Percentiles rank a stretch among this genome's conserved stretches.
These are phyloP conservation scores for Fusarium sp. DNA, from an alignment of 2,329 filamentous ascomycete species.

Conservation along the genomic window DNA sequence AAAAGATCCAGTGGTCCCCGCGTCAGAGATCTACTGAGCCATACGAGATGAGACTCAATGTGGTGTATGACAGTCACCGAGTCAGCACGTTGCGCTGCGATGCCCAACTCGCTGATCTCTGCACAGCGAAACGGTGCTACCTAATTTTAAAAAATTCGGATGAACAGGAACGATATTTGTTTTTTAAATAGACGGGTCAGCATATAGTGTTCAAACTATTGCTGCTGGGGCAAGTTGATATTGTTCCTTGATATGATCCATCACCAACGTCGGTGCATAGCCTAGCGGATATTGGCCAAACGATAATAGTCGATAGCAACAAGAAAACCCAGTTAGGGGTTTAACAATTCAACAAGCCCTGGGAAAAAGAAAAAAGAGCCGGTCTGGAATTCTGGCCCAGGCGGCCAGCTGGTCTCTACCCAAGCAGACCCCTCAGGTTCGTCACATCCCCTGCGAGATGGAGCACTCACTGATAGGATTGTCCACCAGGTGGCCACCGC, in stretches of 20 bases:
- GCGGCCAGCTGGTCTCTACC: neutral
- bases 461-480: constrained; percentile 16
- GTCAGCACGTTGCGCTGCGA: neutral
- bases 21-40: constrained; percentile 6
- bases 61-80: neutral
- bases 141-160: neutral
- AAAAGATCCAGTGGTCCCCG: constrained; percentile 11
- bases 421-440: constrained; percentile 41
- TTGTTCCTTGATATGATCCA: neutral
- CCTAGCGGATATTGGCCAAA: neutral
- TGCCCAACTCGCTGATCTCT: neutral
- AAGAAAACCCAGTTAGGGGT: neutral
- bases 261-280: neutral
- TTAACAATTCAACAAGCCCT: neutral
- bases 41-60: neutral
- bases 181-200: neutral
- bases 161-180: neutral
- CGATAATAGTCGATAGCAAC: neutral
- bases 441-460: constrained; percentile 32
- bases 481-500: constrained; percentile 22
- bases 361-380: neutral
- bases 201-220: neutral
- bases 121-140: neutral
- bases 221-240: neutral
- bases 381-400: neutral